A percentile compares a stretch with the other conserved stretches of the same genome.
Conservation (phyloP, 768 basidiomycete species). For the Kwoniella heveanensis region DNA sequence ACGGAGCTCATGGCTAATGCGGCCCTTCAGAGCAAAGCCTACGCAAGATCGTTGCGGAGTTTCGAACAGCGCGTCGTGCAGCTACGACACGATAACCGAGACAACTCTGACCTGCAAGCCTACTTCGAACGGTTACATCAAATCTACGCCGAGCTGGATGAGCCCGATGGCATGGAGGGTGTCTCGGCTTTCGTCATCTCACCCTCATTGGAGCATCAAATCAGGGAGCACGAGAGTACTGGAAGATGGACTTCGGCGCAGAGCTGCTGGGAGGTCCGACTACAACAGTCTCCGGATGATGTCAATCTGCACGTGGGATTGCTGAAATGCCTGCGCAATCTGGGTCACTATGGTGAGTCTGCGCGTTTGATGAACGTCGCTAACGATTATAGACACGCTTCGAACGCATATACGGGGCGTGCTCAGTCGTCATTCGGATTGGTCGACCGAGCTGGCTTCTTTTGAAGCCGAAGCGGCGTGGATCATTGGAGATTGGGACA, state of each 20-base stretch:
- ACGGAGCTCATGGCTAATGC: slow-evolving; percentile 88
- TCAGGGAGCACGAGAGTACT: slow-evolving; percentile 94
- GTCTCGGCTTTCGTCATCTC: slow-evolving; percentile 83
- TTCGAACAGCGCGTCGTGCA: slow-evolving; percentile 80
- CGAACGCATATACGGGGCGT: slow-evolving; percentile 93
- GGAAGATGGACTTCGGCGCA: slow-evolving; percentile 98
- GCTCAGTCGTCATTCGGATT: slow-evolving; percentile 75
- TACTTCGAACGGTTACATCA: slow-evolving; percentile 91
- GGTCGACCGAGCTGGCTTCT: slow-evolving; percentile 73
- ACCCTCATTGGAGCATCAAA: slow-evolving; percentile 91
- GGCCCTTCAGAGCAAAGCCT: slow-evolving; percentile 90
- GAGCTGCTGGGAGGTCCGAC: slow-evolving; percentile 95
- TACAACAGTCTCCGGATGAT: slow-evolving; percentile 88
- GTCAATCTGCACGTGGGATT: slow-evolving; percentile 86
- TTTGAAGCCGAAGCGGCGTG: slow-evolving; percentile 93
- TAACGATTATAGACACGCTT: slow-evolving; percentile 67
- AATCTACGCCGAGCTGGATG: slow-evolving; percentile 92
- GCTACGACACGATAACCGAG: slow-evolving; percentile 56
- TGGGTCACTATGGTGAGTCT: slow-evolving; percentile 90
- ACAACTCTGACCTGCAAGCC: slow-evolving; percentile 62
- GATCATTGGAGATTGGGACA: slow-evolving; percentile 92
- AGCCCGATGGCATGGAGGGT: slow-evolving; percentile 99
- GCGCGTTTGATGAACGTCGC: neutral
- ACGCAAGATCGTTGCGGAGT: slow-evolving; percentile 89
- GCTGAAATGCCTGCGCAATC: slow-evolving; percentile 82